Percentiles rank a stretch among this genome's conserved stretches.
Conservation (phyloP, 495 filamentous ascomycete species). For the Hamigera avellanea region DNA sequence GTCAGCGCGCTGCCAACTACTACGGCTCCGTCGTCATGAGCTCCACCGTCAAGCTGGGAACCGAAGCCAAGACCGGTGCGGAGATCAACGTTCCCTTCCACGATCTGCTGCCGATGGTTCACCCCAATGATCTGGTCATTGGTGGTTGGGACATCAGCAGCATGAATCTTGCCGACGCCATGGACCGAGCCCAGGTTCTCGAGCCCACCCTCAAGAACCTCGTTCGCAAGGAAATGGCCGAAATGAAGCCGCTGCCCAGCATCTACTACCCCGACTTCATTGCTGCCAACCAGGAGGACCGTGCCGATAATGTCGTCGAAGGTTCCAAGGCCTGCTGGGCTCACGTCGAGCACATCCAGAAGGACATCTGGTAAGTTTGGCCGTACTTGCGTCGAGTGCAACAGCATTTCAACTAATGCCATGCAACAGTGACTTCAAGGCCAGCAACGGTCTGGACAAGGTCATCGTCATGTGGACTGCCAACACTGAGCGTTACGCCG, state of each 20-base stretch:
- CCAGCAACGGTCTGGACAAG: conserved; percentile 75
- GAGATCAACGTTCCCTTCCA: conserved; percentile 97
- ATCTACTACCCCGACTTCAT: conserved; percentile 99
- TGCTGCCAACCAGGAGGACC: conserved; percentile 94
- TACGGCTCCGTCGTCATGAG: conserved; percentile 95
- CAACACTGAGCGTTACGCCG: conserved; percentile 95
- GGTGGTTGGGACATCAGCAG: conserved; percentile 96
- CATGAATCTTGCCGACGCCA: conserved; percentile 78
- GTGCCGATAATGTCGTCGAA: conserved; percentile 81
- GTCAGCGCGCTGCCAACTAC: conserved; percentile 78
- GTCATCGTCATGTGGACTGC: conserved; percentile 98
- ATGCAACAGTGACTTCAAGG: conserved; percentile 70
- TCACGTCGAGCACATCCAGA: conserved; percentile 88
- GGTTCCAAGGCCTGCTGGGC: conserved; percentile 73
- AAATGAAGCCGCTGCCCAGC: conserved; percentile 80
- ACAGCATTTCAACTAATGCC: conserved; percentile 10
- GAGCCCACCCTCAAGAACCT: conserved; percentile 83
- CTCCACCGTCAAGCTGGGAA: conserved; percentile 93
- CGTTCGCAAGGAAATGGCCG: conserved; percentile 86
- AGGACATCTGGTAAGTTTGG: conserved; percentile 73
- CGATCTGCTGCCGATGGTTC: conserved; percentile 89
- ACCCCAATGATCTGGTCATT: conserved; percentile 90
- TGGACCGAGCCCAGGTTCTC: conserved; percentile 91
- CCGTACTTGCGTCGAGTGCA: conserved; percentile 1
- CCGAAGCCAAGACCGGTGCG: conserved; percentile 68